Percentiles rank a stretch among this genome's conserved stretches.
phyloP scores from a whole-genome alignment of 768 basidiomycete genomes.

The Trametopsis cervina region DNA sequence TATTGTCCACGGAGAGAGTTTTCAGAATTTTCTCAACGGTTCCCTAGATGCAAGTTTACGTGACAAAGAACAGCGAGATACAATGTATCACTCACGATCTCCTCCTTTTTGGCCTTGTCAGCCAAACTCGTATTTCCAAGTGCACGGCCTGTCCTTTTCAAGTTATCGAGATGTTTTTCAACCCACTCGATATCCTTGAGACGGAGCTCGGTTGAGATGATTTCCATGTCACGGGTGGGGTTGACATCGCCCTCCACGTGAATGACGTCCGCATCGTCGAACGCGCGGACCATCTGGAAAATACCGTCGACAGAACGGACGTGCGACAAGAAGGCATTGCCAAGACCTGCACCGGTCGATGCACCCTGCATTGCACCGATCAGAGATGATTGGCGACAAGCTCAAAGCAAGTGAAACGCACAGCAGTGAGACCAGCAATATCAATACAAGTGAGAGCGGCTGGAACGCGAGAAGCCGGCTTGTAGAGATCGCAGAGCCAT shows the following conservation, averaged over 20 bases:
- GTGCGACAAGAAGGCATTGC: conserved; percentile 95
- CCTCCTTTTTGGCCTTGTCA: conserved; percentile 95
- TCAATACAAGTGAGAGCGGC: conserved; percentile 97
- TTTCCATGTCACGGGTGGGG: conserved; percentile 94
- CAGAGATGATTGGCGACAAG: conserved; percentile 2
- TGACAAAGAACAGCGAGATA: background rate
- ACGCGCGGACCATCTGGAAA: conserved; percentile 96
- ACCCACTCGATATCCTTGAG: conserved; percentile 99
- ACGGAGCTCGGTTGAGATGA: conserved; percentile 89
- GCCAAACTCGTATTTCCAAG: conserved; percentile 75
- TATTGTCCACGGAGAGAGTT: conserved; percentile 68
- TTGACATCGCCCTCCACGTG: conserved; percentile 99
- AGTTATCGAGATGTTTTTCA: conserved; percentile 76
- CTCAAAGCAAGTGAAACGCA: conserved; percentile 34
- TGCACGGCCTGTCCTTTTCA: conserved; percentile 68
- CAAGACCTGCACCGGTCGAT: conserved; percentile 95
- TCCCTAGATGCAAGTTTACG: conserved; percentile 40
- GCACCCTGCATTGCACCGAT: conserved; percentile 55
- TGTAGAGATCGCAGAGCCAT: conserved; percentile 89
- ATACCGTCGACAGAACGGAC: conserved; percentile 98
- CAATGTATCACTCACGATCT: conserved; percentile 56
- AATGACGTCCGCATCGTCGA: conserved; percentile 98
- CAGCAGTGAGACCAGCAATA: conserved; percentile 95
- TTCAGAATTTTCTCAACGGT: conserved; percentile 82
- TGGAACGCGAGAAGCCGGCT: conserved; percentile 81